Base-by-base conservation (phyloP, 148 eudicot genomes). In the Bassia scoparia region DNA sequence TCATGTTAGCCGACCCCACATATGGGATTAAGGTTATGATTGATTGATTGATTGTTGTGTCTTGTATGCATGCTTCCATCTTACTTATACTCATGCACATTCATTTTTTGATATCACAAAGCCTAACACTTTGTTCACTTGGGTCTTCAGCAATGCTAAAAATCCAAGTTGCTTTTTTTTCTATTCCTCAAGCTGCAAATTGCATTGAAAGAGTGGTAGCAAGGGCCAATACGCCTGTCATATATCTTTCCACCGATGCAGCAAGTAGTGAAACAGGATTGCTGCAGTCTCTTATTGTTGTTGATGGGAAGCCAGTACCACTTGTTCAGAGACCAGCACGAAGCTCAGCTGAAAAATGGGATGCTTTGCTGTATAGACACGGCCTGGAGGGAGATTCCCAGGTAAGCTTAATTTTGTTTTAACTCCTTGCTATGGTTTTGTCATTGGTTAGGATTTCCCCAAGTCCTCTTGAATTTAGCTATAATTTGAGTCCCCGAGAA, bases 181-280 rank as follows among this genome's bases (percentile, higher is more conserved):
- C 99, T 41, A 83, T 90, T 71, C 99, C 99, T 84, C 99, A 95
- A 88, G 88, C 94, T 70, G 97, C 97, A 27, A 86, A 87, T 75
- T 95, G 99, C 86, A 86, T 95, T 69, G 84, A 68, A 75, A 84
- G 89, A 56, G 85, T 90, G 60, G 96, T 87, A 33, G 92, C 85
- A 77, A 88, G 86, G 84, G 93, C 97, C 50, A 87, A 84, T 70
- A 73, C 89, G 20, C 96, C 94, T 17, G 92, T 92, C 53, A 81
- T 95, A 81, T 95, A 91, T 86, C 96, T 95, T 24, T 88, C 99
- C 68, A 95, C 99, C 16, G 99, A 95, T 85, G 99, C 99, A 72
- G 99, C 96, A 56, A 94, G 83, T 48, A 95, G 94, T 78, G 99
- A 95, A 91, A 95, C 96, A 67, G 87, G 85, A 53, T 80, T 95